Percentiles rank a stretch among this genome's conserved stretches.
These are phyloP conservation scores for Fusarium gaditjirri DNA, from an alignment of 2,329 filamentous ascomycete species.

Conservation along the genomic window DNA sequence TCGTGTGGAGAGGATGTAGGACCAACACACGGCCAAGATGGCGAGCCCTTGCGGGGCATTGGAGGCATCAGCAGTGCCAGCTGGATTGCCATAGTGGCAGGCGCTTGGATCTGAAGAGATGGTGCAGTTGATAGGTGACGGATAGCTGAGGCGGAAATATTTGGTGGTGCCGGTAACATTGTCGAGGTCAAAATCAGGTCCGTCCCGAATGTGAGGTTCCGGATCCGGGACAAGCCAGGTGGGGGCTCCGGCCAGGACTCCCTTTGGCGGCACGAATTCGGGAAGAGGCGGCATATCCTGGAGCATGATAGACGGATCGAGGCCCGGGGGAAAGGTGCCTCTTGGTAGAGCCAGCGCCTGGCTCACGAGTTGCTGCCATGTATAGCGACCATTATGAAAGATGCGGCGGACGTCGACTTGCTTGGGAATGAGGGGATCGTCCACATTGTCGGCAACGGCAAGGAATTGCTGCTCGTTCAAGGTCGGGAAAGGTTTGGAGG, in stretches of 20 bases:
- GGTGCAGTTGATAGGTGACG: slow-evolving; percentile 35
- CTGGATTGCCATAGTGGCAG: slow-evolving; percentile 35
- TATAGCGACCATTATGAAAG: slow-evolving; percentile 36
- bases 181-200: slow-evolving; percentile 32
- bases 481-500: slow-evolving; percentile 6
- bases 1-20: slow-evolving; percentile 45
- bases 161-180: slow-evolving; percentile 40
- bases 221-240: slow-evolving; percentile 42
- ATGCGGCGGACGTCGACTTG: slow-evolving; percentile 34
- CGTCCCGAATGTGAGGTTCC: slow-evolving; percentile 20
- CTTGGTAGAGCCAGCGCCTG: slow-evolving; percentile 34
- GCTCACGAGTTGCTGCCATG: slow-evolving; percentile 38
- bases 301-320: slow-evolving; percentile 39
- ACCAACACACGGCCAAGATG: slow-evolving; percentile 44
- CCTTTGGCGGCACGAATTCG: slow-evolving; percentile 34
- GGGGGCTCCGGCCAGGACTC: slow-evolving; percentile 41
- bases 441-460: slow-evolving; percentile 25
- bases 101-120: slow-evolving; percentile 34
- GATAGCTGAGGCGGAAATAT: slow-evolving; percentile 43
- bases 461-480: slow-evolving; percentile 23
- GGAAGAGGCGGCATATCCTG: slow-evolving; percentile 43
- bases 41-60: slow-evolving; percentile 41
- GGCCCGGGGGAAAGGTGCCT: slow-evolving; percentile 36
- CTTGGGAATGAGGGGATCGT: slow-evolving; percentile 40
- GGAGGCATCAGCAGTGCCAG: slow-evolving; percentile 28